Conservation (phyloP, 2,329 filamentous ascomycete genomes). For the Epichloe brachyelytri region DNA sequence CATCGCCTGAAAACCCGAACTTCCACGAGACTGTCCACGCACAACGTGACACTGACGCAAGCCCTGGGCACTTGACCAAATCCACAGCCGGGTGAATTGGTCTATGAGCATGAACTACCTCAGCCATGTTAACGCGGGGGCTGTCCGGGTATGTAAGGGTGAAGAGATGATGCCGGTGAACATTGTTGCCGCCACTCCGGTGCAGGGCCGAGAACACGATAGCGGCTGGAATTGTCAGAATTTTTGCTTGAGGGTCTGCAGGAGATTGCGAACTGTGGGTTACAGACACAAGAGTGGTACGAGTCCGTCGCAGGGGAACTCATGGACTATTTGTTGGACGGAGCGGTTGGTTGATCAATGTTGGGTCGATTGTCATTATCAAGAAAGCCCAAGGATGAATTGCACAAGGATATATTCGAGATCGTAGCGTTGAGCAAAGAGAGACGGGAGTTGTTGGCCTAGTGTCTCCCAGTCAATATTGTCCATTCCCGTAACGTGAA, state of each 20-base stretch:
- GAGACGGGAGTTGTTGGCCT: neutral
- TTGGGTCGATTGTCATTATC: neutral
- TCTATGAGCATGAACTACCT: neutral
- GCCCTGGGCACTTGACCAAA: neutral
- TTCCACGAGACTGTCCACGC: neutral
- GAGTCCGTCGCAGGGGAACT: neutral
- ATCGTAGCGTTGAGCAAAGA: neutral
- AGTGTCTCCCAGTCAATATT: constrained; percentile 9
- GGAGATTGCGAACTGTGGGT: neutral
- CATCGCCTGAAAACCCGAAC: neutral
- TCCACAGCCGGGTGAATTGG: neutral
- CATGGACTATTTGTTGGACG: neutral
- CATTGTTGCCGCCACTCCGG: neutral
- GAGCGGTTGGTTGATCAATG: neutral
- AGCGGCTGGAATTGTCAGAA: neutral
- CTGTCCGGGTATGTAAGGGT: neutral
- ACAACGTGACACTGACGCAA: neutral
- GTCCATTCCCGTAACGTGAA: constrained; percentile 6
- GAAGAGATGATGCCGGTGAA: neutral
- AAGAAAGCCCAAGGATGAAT: neutral
- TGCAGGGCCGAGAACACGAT: neutral
- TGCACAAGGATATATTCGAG: neutral
- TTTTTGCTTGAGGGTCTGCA: neutral
- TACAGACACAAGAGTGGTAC: neutral
- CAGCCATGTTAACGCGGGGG: neutral